Conservation (phyloP, 208 protist genomes). For the Leishmania amazonensis region DNA sequence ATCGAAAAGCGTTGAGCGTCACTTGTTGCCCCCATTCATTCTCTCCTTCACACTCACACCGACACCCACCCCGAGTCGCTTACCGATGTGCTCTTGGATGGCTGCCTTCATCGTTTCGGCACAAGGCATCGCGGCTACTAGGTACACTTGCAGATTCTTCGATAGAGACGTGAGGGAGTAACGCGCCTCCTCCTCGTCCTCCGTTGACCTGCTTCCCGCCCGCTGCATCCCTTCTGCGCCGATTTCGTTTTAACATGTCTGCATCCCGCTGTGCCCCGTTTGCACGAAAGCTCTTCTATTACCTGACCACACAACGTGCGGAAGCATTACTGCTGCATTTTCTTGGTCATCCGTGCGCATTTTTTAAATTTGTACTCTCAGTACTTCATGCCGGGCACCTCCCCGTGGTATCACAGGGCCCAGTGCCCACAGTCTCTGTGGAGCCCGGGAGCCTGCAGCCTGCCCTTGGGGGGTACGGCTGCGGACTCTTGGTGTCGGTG, state of each 20-base stretch:
- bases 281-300: no score
- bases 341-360: not conserved
- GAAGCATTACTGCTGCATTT: not conserved
- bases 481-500: not conserved
- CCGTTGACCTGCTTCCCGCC: not conserved
- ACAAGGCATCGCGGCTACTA: not conserved
- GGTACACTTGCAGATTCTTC: not conserved
- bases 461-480: not conserved
- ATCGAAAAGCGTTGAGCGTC: not conserved
- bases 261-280: not conserved
- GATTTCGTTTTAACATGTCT: not conserved
- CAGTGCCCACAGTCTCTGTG: not conserved
- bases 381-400: not conserved
- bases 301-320: not conserved
- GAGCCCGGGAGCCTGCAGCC: not conserved
- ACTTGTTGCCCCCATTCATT: not conserved
- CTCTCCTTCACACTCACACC: not conserved
- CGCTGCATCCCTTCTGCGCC: not conserved
- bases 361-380: not conserved
- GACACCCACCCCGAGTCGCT: not conserved
- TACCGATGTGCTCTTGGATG: not conserved
- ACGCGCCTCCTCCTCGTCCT: no score
- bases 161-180: not conserved
- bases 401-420: not conserved
- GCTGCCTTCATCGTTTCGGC: not conserved